Evolutionary conservation across 2,329 filamentous ascomycete species (phyloP).

Genomic region (Aspergillus melleus): DNA sequence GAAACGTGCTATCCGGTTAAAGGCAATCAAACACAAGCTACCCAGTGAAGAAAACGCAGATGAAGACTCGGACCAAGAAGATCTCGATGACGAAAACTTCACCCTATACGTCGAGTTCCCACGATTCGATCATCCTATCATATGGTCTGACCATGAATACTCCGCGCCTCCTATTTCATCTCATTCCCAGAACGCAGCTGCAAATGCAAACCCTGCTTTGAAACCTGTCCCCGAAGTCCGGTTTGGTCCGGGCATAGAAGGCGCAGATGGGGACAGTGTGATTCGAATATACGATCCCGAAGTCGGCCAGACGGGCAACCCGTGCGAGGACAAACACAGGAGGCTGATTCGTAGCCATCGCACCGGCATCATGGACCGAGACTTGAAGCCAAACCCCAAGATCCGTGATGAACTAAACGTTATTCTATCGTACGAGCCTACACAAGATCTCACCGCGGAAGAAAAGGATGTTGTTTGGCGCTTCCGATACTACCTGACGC

Average conservation of each 20-base stretch:
- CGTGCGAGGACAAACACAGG: slow-evolving; percentile 91
- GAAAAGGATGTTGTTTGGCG: slow-evolving; percentile 98
- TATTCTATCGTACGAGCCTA: slow-evolving; percentile 90
- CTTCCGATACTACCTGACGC: slow-evolving; percentile 89
- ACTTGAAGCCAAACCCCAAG: slow-evolving; percentile 94
- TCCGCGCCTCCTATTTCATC: slow-evolving; percentile 78
- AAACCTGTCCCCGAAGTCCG: slow-evolving; percentile 86
- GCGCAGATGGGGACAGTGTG: slow-evolving; percentile 58
- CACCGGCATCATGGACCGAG: slow-evolving; percentile 90
- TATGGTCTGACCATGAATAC: slow-evolving; percentile 94
- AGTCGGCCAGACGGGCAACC: slow-evolving; percentile 84
- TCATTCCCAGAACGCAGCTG: slow-evolving; percentile 63
- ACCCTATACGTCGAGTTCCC: slow-evolving; percentile 88
- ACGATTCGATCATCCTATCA: slow-evolving; percentile 90
- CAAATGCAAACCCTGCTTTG: slow-evolving; percentile 67
- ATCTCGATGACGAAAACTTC: slow-evolving; percentile 64
- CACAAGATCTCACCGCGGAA: slow-evolving; percentile 80
- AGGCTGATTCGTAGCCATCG: slow-evolving; percentile 87
- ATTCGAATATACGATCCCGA: slow-evolving; percentile 93
- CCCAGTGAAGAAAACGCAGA: slow-evolving; percentile 41
- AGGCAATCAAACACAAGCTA: slow-evolving; percentile 32
- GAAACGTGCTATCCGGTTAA: slow-evolving; percentile 50
- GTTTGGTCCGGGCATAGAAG: slow-evolving; percentile 84
- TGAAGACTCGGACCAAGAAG: slow-evolving; percentile 37
- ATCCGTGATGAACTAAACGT: slow-evolving; percentile 89